Conservation (phyloP, 2,329 filamentous ascomycete species). For the Alternaria postmessia region DNA sequence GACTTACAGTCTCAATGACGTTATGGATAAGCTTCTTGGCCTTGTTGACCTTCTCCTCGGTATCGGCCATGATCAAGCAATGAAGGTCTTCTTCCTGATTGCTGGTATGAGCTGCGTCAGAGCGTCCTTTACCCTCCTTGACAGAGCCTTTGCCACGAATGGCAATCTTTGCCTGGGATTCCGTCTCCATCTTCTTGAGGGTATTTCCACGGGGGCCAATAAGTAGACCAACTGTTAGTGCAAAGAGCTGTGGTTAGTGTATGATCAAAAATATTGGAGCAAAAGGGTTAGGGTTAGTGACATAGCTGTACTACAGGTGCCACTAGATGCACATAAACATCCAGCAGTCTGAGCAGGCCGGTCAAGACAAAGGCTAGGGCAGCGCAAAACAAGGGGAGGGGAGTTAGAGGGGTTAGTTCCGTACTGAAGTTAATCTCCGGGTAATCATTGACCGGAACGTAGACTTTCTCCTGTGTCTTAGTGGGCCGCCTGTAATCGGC, state of each 20-base stretch:
- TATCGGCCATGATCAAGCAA: constrained; percentile 99
- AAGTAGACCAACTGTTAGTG: constrained; percentile 96
- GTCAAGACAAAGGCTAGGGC: constrained; percentile 55
- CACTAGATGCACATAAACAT: constrained; percentile 39
- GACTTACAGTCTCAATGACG: constrained; percentile 93
- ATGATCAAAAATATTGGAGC: constrained; percentile 53
- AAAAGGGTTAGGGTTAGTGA: constrained; percentile 52
- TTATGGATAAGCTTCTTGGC: constrained; percentile 98
- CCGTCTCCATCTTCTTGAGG: constrained; percentile 98
- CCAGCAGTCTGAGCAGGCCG: constrained; percentile 50
- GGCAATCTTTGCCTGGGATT: constrained; percentile 97
- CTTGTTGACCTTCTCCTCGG: constrained; percentile 99
- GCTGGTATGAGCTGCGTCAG: constrained; percentile 98
- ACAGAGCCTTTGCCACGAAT: constrained; percentile 99
- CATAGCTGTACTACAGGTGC: constrained; percentile 49
- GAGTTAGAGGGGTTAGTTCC: constrained; percentile 93
- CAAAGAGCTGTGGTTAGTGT: constrained; percentile 90
- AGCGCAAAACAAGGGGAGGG: constrained; percentile 54
- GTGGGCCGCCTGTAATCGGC: constrained; percentile 98
- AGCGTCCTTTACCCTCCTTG: constrained; percentile 99
- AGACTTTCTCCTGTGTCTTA: constrained; percentile 99
- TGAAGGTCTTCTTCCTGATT: constrained; percentile 99
- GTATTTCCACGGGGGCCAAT: constrained; percentile 99
- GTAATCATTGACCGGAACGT: constrained; percentile 99
- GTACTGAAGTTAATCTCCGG: constrained; percentile 99